Evolutionary conservation across 148 eudicot genomes (phyloP), one percentile per base, ranked within the genome.

Genomic region (Nepenthes gracilis): DNA sequence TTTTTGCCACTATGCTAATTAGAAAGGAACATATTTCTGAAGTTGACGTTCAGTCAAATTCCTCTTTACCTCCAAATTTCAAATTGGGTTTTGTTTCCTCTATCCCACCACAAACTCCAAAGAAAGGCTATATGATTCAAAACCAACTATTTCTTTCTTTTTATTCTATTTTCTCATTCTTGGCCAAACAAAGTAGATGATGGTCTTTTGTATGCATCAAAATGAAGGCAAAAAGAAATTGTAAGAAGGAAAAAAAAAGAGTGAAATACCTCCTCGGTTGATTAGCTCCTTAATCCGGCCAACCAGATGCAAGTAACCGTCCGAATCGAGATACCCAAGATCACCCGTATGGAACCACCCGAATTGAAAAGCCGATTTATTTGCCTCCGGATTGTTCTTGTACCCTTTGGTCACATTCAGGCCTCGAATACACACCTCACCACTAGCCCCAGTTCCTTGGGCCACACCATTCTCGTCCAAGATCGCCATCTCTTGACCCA

Each of bases 321-420:
- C 90, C 14, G 84, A 76, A 54, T 92, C 96, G 5, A 88, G 66
- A 67, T 52, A 88, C 23, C 98, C 98, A 9, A 85, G 68, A 70
- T 92, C 98, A 10, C 98, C 98, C 4, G 98, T 92, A 56, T 92
- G 98, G 34, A 92, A 92, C 98, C 98, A 92, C 54, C 96, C 96
- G 60, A 82, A 92, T 54, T 36, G 74, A 62, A 80, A 92, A 15
- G 81, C 98, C 0, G 88, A 59, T 59, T 88, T 84, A 55, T 88
- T 88, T 0, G 96, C 98, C 69, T 82, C 98, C 1, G 91, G 94
- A 71, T 86, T 92, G 54, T 88, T 84, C 71, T 84, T 92, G 64
- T 92, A 92, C 72, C 98, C 98, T 55, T 71, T 75, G 0, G 98
- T 92, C 37, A 88, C 96, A 74, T 88, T 92, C 3, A 87, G 91